A percentile compares a stretch with the other conserved stretches of the same genome.
These are phyloP conservation scores for Botrytis hyacinthi DNA, from an alignment of 2,329 filamentous ascomycete species.

Conservation along the genomic window DNA sequence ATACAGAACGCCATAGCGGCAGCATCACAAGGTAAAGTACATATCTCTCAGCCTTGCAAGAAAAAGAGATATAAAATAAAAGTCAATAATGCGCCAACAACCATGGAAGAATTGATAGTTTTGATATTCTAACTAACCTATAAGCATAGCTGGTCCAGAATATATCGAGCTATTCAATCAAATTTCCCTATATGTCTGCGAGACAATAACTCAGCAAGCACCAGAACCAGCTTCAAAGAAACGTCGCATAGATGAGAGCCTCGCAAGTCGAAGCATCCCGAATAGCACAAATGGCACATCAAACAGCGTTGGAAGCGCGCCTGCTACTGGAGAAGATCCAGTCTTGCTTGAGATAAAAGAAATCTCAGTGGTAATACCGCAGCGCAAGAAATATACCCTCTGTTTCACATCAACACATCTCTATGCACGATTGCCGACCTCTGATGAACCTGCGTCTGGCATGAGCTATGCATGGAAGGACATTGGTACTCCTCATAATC, in stretches of 20 bases:
- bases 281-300: constrained; percentile 28
- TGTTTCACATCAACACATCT: constrained; percentile 60
- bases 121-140: not conserved
- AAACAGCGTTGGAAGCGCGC: constrained; percentile 14
- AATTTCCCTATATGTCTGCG: constrained; percentile 37
- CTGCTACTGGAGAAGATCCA: constrained; percentile 45
- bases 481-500: constrained; percentile 50
- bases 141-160: constrained; percentile 30
- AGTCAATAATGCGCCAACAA: constrained; percentile 2
- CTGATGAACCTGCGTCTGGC: constrained; percentile 51
- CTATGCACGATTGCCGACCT: constrained; percentile 55
- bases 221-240: constrained; percentile 38
- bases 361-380: constrained; percentile 64
- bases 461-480: constrained; percentile 60
- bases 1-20: constrained; percentile 37
- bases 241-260: constrained; percentile 34
- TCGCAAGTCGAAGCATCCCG: constrained; percentile 30
- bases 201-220: constrained; percentile 20
- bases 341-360: constrained; percentile 62
- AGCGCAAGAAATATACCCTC: constrained; percentile 66
- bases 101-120: not conserved
- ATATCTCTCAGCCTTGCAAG: constrained; percentile 22
- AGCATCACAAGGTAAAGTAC: constrained; percentile 36
- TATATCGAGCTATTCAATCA: constrained; percentile 40
- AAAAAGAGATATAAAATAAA: not conserved